Conservation (phyloP, 225 moss, liverwort and hornwort species). For the Marchantia paleacea region DNA sequence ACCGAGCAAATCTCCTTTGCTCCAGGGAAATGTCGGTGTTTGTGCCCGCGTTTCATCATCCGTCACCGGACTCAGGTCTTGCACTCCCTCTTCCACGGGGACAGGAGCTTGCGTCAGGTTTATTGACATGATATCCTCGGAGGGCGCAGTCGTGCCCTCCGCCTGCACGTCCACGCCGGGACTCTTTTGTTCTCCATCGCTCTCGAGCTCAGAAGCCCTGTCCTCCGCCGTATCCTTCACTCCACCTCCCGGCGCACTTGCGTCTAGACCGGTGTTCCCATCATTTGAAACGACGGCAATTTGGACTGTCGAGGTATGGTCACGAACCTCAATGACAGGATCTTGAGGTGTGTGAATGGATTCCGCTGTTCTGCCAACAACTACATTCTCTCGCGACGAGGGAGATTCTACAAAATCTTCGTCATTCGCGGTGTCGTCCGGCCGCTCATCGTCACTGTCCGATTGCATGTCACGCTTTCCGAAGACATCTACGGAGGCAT, state of each 20-base stretch:
- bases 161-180: background rate
- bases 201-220: background rate
- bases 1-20: conserved; percentile 40
- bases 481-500: background rate
- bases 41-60: background rate
- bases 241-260: background rate
- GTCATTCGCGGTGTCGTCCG: background rate
- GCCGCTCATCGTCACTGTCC: conserved; percentile 22
- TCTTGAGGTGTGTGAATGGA: background rate
- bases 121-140: background rate
- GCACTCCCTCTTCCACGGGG: background rate
- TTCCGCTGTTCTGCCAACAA: background rate
- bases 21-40: conserved; percentile 33
- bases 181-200: background rate
- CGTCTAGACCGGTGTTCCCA: background rate
- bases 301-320: background rate
- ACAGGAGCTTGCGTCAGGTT: conserved; percentile 18
- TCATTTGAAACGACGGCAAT: background rate
- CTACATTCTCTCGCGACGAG: background rate
- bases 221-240: background rate
- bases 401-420: background rate
- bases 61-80: background rate
- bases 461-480: background rate
- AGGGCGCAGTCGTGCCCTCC: background rate
- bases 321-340: background rate